These are phyloP conservation scores for Fusarium sp. DNA, from an alignment of 2,329 filamentous ascomycete species.

Conservation along the genomic window DNA sequence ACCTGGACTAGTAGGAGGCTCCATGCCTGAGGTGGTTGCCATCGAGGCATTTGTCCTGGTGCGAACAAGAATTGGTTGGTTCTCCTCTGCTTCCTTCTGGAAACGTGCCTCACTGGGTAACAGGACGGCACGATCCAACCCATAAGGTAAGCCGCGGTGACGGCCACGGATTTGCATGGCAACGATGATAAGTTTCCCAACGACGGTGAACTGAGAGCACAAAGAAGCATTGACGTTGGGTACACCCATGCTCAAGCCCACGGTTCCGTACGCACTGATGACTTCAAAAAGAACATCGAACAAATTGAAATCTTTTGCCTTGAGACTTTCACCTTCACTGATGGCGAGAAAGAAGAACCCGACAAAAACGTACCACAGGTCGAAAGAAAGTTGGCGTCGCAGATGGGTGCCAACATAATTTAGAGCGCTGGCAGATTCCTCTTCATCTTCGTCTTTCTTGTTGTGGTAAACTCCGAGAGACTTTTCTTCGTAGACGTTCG, in stretches of 20 bases:
- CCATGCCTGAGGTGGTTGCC: constrained; percentile 42
- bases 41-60: constrained; percentile 50
- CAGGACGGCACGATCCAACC: constrained; percentile 69
- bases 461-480: constrained; percentile 77
- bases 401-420: constrained; percentile 93
- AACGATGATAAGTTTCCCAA: constrained; percentile 76
- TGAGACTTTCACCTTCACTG: constrained; percentile 78
- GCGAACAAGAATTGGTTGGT: constrained; percentile 51
- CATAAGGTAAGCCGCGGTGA: constrained; percentile 74
- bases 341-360: constrained; percentile 94
- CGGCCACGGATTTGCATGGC: constrained; percentile 76
- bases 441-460: constrained; percentile 55
- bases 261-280: constrained; percentile 91
- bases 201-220: constrained; percentile 78
- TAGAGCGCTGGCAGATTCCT: constrained; percentile 64
- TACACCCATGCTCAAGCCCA: constrained; percentile 89
- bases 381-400: constrained; percentile 92
- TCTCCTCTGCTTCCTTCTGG: constrained; percentile 61
- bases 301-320: constrained; percentile 70
- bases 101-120: constrained; percentile 66
- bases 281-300: constrained; percentile 84
- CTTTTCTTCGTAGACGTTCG: constrained; percentile 96
- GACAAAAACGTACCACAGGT: constrained; percentile 95
- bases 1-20: constrained; percentile 35
- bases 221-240: constrained; percentile 80